Evolutionary conservation across 1,284 basidiomycete species (phyloP).

Genomic region (Trichosporon coremiiforme): DNA sequence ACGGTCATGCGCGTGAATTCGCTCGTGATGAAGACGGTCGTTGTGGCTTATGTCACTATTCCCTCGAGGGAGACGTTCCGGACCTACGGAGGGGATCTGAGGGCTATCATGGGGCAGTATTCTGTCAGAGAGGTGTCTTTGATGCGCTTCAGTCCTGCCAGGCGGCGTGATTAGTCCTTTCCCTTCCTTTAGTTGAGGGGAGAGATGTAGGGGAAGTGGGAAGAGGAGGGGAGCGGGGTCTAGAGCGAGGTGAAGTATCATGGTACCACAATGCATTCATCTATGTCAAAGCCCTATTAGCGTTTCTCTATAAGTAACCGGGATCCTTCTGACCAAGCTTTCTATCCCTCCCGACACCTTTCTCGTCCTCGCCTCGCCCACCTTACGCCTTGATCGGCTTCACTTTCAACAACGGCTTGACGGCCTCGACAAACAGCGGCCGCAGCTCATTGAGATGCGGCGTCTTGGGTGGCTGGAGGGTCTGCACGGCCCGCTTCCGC

Average conservation of each 20-base stretch:
- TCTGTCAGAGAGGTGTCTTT: slow-evolving; percentile 81
- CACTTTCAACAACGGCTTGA: slow-evolving; percentile 35
- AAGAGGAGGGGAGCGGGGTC: no score
- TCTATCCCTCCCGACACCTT: no score
- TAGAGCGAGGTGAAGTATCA: no score
- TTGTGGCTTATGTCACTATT: slow-evolving; percentile 87
- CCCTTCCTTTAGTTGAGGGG: no score
- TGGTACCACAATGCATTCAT: no score
- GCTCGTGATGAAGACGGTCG: slow-evolving; percentile 94
- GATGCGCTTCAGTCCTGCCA: slow-evolving; percentile 49
- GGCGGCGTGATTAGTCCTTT: slow-evolving; percentile 43
- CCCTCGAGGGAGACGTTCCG: slow-evolving; percentile 68
- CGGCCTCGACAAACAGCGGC: slow-evolving; percentile 86
- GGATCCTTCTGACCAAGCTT: no score
- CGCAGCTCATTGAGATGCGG: slow-evolving; percentile 72
- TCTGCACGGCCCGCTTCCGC: slow-evolving; percentile 38
- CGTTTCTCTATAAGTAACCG: no score
- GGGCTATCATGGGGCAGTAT: slow-evolving; percentile 67
- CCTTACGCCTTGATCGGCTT: slow-evolving; percentile 28
- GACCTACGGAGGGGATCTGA: slow-evolving; percentile 61
- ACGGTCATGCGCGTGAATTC: slow-evolving; percentile 96
- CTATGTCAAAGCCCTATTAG: no score
- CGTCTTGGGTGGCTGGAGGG: slow-evolving; percentile 74
- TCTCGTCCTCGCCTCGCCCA: background rate
- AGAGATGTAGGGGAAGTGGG: no score